Base-by-base conservation (phyloP, 352 stramenopile genomes). In the Phytophthora idaei region DNA sequence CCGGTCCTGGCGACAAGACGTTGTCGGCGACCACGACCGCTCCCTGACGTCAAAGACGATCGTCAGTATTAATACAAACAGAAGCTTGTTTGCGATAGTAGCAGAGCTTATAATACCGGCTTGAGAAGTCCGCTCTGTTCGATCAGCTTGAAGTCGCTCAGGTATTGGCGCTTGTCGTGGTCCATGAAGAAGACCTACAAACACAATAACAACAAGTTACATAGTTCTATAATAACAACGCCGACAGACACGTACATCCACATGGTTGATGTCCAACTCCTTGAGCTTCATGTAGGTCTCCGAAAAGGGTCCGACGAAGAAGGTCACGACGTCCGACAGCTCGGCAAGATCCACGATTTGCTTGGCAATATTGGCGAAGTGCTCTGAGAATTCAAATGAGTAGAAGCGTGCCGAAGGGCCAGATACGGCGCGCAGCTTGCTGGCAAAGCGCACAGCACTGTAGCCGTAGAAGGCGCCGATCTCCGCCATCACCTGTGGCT, bases 381-480 rank as follows among this genome's bases (percentile, higher is more conserved):
- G 44, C 11, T 68, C 63, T 10, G 62, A 74, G 42, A 74, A 79
- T 67, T 83, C 75, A 47, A 86, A 81, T 45, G 78, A 80, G 54
- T 73, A 83, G 52, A 76, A 83, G 42, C 59, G 69, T 25, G 75
- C 65, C 1, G 57, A 53, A 2, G 53, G 41, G 8, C 63, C 73
- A 0, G 42, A 69, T 2, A 71, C 56, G 2, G 70, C 47, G 0
- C 54, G 72, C 31, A 74, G 37, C 27, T 73, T 66, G 36, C 39
- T 74, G 0, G 69, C 72, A 29, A 86, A 83, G n/a, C 72, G 74
- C 56, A 81, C 72, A 7, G 77, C 77, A 36, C 66, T 83, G 63
- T 86, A 86, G 39, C 74, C 77, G 41, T 41, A 70, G 61, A 78
- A 83, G n/a, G 60, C 69, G 28, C 77, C 77, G 12, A 86, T 61